Base-by-base conservation (phyloP, 352 stramenopile species). In the Globisporangium rhizosaccharum region DNA sequence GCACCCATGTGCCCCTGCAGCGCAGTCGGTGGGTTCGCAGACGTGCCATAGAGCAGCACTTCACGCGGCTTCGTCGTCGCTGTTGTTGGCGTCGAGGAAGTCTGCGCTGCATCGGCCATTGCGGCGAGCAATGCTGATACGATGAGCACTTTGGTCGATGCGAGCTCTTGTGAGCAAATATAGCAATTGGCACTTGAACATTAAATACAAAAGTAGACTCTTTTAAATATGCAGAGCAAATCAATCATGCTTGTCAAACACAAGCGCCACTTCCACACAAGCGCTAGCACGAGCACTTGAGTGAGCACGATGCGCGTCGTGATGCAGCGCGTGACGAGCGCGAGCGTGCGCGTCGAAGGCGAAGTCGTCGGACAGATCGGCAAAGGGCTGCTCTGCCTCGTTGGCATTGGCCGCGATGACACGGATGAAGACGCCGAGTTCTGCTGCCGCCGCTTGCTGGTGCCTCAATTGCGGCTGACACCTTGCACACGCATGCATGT, bases 21-120 rank as follows among this genome's bases (percentile, higher is more conserved):
- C 11, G 79, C 84, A 41, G 77, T 91, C 11, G 84, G 83, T 26
- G 88, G 88, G 71, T 96, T 96, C 4, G 82, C 88, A 44, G 88
- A 96, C 59, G 76, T 82, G 54, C 87, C 87, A 53, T 90, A 96
- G 11, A 96, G 70, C 57, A 96, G 67, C 57, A 96, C 81, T 41
- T 83, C 64, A 17, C 63, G 59, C 41, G 18, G 17, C 39, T 30
- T 62, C 42, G 28, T 53, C 51, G 37, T 51, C 46, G 26, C 57
- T 39, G 23, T 56, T 36, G 58, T 61, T 58, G 25, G 10, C 2
- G 23, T 25, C 36, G 7, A 18, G 36, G 30, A 54, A 18, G 45
- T 36, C 46, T 23, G 47, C 46, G 3, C 26, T 36, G 45, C 49
- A 23, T 39, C 33, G 12, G 49, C 14, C 36, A 14, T 51, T 17